Percentiles rank a stretch among this genome's conserved stretches.
Conservation (phyloP, 805 yeast species). For the Cyberlindnera mrakii region DNA sequence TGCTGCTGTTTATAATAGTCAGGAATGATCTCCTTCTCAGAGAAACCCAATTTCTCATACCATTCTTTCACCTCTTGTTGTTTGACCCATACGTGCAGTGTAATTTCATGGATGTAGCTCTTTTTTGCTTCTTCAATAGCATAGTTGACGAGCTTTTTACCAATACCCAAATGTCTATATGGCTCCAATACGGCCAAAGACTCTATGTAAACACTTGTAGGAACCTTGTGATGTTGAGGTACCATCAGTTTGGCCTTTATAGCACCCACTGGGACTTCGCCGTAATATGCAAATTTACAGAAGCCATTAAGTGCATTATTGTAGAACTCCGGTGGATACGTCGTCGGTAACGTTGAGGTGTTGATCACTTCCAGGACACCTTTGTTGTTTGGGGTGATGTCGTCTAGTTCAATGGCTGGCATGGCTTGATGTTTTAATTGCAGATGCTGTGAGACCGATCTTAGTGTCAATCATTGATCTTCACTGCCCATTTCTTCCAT, state of each 20-base stretch:
- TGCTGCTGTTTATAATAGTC: slow-evolving; percentile 45
- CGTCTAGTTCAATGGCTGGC: slow-evolving; percentile 42
- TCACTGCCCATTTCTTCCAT: too few species aligned
- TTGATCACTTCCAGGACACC: slow-evolving; percentile 56
- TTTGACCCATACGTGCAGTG: slow-evolving; percentile 46
- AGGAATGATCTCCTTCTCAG: slow-evolving; percentile 28
- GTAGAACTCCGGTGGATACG: slow-evolving; percentile 49
- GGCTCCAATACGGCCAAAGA: slow-evolving; percentile 60
- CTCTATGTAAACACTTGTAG: slow-evolving; percentile 58
- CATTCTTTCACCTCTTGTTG: slow-evolving; percentile 39
- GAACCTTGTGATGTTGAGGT: slow-evolving; percentile 37
- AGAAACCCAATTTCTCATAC: slow-evolving; percentile 48
- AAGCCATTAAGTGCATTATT: slow-evolving; percentile 44
- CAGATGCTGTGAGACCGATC: too few species aligned
- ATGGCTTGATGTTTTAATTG: slow-evolving; percentile 9
- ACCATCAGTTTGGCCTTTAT: slow-evolving; percentile 50
- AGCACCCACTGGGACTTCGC: slow-evolving; percentile 79
- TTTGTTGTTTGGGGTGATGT: slow-evolving; percentile 52
- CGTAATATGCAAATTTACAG: slow-evolving; percentile 52
- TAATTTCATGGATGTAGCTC: slow-evolving; percentile 46
- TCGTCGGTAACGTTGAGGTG: slow-evolving; percentile 42
- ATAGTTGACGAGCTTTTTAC: slow-evolving; percentile 49
- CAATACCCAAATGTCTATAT: slow-evolving; percentile 60
- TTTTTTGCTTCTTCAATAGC: slow-evolving; percentile 50
- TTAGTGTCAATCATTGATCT: too few species aligned